Base-by-base conservation (phyloP, 1,284 basidiomycete species). In the Rhodotorula glutinis region DNA sequence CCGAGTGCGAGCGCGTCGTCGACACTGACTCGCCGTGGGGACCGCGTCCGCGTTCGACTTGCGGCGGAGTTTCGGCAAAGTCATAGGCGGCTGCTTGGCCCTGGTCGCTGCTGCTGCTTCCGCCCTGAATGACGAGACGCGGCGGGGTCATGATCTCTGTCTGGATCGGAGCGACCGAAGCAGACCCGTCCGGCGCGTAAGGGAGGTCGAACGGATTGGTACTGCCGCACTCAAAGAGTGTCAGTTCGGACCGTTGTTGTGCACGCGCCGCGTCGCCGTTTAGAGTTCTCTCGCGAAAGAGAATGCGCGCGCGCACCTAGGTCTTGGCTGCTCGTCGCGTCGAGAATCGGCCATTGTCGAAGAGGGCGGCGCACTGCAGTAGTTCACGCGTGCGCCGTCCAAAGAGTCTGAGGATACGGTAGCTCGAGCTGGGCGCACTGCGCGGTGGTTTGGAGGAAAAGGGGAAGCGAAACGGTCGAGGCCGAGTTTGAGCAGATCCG, bases 141-240 rank as follows among this genome's bases (percentile, higher is more conserved):
- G 38, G 55, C 33, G n/a, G 44, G 33, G 33, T 38, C 33, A 38
- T 38, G 33, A 11, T 38, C 33, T 38, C 33, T 43, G 19, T 44
- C 16, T 23, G 10, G 14, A 16, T 29, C 49, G 49, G 49, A 16
- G n/a, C 25, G 11, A 11, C 49, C 14, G 49, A n/a, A 27, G 25
- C 25, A 1, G 33, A 41, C 16, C 40, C 41, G n/a, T 33, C 43
- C 16, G 54, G 19, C 14, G 56, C 8, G 60, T 69, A 69, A 2
- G 67, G 67, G 27, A 62, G 63, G n/a, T 69, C 63, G 41, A 65
- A 66, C 14, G 43, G 43, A 2, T 60, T 60, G 58, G 29, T 43
- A 30, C 57, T 62, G 57, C 9, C 8, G 52, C 4, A 23, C 51
- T 27, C 29, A 30, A 29, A 33, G 7, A 30, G 19, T 27, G 43